Base-by-base conservation (phyloP, 2,329 filamentous ascomycete genomes). In the Zymoseptoria passerinii region DNA sequence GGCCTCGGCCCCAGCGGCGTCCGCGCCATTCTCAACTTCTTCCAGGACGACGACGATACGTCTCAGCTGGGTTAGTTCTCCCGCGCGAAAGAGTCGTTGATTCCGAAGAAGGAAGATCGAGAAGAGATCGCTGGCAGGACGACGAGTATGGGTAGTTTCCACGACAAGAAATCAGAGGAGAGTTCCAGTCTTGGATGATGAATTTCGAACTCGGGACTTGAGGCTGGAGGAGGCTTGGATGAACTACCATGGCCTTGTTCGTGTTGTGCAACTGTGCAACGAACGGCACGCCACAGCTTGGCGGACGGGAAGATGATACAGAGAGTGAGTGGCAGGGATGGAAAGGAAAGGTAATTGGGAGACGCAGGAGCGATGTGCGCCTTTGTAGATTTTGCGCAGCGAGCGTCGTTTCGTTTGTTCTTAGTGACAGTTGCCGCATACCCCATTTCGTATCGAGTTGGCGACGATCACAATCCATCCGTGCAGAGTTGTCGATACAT, bases 11-110 rank as follows among this genome's bases (percentile, higher is more conserved):
- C 92, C 51, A 83, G 86, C 62, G 92, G 91, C 50, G 84, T 91
- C 62, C 84, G 88, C 71, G 90, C 91, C n/a, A 84, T 96, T 65
- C 80, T 96, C 76, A 88, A 87, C 71, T 96, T 95, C 77, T 94
- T 96, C 73, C 88, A 92, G 74, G 83, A 84, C 23, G 70, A 74
- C 57, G 70, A 68, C 9, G 35, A 44, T 44, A 52, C 58, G 20
- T 59, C 55, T 20, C 63, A 65, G 50, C 48, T 61, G 50, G 59
- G 58, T 35, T 65, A 65, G 63, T 44, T 44, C 35, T 44, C 35
- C 35, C 35, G 35, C 35, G 35, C 35, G 35, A 44, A 44, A 44
- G 13, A 44, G 35, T 44, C 35, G 35, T 44, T 44, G 35, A 16
- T 16, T 44, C 35, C 35, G 35, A 44, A 16, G 35, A 44, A 44